Base-by-base conservation (phyloP, 2,329 filamentous ascomycete species). In the Biscogniauxia sp. region DNA sequence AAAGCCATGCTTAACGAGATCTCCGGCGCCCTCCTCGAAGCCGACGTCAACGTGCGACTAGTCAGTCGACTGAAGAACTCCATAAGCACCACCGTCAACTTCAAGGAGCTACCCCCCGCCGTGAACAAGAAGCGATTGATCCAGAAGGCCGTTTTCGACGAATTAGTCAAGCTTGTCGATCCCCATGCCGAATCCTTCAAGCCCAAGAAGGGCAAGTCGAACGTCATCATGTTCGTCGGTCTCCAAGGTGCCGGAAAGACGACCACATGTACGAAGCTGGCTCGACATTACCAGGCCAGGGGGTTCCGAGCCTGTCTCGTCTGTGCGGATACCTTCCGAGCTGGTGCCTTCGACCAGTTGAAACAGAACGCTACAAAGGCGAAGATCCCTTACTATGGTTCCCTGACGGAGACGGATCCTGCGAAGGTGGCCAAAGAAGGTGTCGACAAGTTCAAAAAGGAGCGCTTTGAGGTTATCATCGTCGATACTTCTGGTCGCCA, bases 221-320 rank as follows among this genome's bases (percentile, higher is more conserved):
- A 97, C 76, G 91, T 99, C 73, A 97, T 99, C 77, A 99, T 99
- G 95, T 98, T 99, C 75, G 95, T 99, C 64, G 95, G 95, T 79
- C 83, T 99, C 54, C 95, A 99, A 78, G 95, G 95, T 82, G 92
- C 94, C 5, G 95, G 95, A 76, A 99, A 99, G 79, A 99, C 95
- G 23, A 99, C 95, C 1, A 96, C 94, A 13, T 98, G 95, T 84
- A 99, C 95, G 50, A 99, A 99, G 79, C 83, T 99, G 65, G 95
- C 95, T 19, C 82, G 93, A 61, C 94, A 96, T 82, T 99, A 99
- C 78, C 91, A 96, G 76, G 92, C 91, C 9, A 84, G 95, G 64
- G 95, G 95, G 0, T 96, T 98, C 83, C 92, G 92, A 76, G 86
- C 93, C 7, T 97, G 94, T 68, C 81, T 99, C 59, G 95, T 99